Evolutionary conservation across 2,329 filamentous ascomycete genomes (phyloP).

Genomic region (Phyllosticta citrichinensis): DNA sequence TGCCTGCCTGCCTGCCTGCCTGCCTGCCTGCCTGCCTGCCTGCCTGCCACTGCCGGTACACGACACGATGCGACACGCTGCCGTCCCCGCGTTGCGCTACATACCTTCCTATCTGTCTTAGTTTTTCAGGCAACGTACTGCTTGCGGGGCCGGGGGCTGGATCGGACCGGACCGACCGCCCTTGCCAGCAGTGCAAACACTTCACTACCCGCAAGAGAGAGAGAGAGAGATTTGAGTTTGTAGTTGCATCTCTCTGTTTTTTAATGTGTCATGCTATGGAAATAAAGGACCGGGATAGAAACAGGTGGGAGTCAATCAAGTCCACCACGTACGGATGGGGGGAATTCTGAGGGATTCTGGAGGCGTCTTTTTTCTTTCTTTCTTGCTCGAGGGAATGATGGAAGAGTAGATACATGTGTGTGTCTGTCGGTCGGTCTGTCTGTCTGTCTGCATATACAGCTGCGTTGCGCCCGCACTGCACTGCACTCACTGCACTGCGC

Average conservation of each 20-base stretch:
- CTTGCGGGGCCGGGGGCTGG: not conserved
- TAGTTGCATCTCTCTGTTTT: not conserved
- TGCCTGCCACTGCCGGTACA: not conserved
- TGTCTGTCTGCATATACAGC: not conserved
- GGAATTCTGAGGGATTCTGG: not conserved
- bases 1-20: not conserved
- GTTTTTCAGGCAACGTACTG: not conserved
- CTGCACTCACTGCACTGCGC: not conserved
- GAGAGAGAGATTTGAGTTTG: not conserved
- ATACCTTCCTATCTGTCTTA: not conserved
- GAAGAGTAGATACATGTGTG: not conserved
- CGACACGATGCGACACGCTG: not conserved
- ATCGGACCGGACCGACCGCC: not conserved
- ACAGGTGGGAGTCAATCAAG: not conserved
- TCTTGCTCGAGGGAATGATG: not conserved
- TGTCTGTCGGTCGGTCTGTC: too few species aligned
- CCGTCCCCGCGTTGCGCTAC: not conserved
- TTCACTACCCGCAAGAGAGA: not conserved
- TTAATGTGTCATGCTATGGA: not conserved
- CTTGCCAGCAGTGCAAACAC: not conserved
- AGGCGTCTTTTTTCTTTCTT: not conserved
- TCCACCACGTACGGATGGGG: too few species aligned
- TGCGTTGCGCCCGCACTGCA: not conserved
- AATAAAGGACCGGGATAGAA: not conserved
- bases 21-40: not conserved